Base-by-base conservation (phyloP, 345 rosid species). In the Salix udensis region DNA sequence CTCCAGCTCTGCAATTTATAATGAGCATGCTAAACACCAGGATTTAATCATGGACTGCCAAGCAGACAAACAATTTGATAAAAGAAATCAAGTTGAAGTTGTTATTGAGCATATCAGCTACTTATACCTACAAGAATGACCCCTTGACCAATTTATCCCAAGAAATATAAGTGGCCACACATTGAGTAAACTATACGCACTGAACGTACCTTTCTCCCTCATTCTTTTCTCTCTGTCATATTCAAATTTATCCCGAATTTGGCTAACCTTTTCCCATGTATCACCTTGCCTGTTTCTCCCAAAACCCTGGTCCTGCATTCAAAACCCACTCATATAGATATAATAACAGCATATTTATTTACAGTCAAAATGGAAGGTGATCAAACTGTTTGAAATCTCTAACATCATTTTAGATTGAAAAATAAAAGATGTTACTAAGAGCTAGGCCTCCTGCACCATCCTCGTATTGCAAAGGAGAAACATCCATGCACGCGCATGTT, bases 141-240 rank as follows among this genome's bases (percentile, higher is more conserved):
- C 23, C 12, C 14, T 53, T 30, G 12, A 39, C 19, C 53, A 39
- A 77, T 77, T 48, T 30, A 34, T 55, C 42, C 13, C 18, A 37
- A 37, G 30, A 53, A 65, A 71, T 15, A 71, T 58, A 26, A 40
- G 18, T 58, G 24, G n/a, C 5, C 40, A 70, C 18, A 31, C 60
- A 66, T 30, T 40, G 18, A 30, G 53, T n/a, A 70, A 40, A 16
- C 9, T 28, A 64, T 26, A 31, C 30, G 11, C 8, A 37, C 30
- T 48, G 48, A 82, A 65, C 82, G 12, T 66, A 91, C 98, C 95
- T 88, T 86, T 91, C 77, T 94, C 91, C 77, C 87, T 88, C 95
- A 89, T 90, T 84, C 98, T 86, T 72, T 81, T 88, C 71, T 91
- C 94, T 86, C 92, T 84, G 78, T 93, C 98, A 70, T 87, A 91